These are phyloP conservation scores for Veloporphyrellus conicus DNA, from an alignment of 1,284 basidiomycete genomes.

Conservation along the genomic window DNA sequence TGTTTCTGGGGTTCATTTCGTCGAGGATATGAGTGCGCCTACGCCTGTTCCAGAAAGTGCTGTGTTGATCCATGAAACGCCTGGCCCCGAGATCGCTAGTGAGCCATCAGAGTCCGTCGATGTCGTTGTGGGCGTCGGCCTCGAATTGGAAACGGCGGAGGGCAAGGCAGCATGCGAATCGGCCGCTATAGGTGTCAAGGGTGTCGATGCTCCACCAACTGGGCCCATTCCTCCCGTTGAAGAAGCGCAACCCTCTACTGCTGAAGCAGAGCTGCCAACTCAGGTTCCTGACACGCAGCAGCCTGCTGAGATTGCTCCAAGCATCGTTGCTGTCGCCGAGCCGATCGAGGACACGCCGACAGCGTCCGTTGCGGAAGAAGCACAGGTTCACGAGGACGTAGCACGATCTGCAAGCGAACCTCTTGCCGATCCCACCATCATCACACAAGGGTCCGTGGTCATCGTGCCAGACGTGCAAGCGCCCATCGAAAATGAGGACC, in stretches of 20 bases:
- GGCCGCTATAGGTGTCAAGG: not conserved
- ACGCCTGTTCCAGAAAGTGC: constrained; percentile 33
- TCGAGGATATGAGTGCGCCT: constrained; percentile 5
- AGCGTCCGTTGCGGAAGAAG: not conserved
- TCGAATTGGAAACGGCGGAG: not conserved
- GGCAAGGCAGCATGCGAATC: not conserved
- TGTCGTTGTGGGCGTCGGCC: not conserved
- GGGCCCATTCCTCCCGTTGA: not conserved
- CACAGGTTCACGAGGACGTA: not conserved
- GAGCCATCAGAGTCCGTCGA: constrained; percentile 18
- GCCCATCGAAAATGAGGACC: not conserved
- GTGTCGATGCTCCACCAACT: not conserved
- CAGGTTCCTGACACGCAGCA: constrained; percentile 1
- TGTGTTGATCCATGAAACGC: constrained; percentile 35
- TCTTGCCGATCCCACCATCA: constrained; percentile 4
- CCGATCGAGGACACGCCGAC: not conserved
- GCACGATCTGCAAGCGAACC: constrained; percentile 1
- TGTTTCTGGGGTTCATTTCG: not conserved
- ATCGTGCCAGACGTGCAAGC: not conserved
- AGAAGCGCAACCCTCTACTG: not conserved
- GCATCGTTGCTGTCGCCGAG: too few species aligned
- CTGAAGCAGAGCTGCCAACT: constrained; percentile 11
- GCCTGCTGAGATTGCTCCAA: too few species aligned
- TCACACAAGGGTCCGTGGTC: not conserved
- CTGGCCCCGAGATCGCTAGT: constrained; percentile 35